Conservation (phyloP, 2,329 filamentous ascomycete genomes). For the Alternaria conjuncta region DNA sequence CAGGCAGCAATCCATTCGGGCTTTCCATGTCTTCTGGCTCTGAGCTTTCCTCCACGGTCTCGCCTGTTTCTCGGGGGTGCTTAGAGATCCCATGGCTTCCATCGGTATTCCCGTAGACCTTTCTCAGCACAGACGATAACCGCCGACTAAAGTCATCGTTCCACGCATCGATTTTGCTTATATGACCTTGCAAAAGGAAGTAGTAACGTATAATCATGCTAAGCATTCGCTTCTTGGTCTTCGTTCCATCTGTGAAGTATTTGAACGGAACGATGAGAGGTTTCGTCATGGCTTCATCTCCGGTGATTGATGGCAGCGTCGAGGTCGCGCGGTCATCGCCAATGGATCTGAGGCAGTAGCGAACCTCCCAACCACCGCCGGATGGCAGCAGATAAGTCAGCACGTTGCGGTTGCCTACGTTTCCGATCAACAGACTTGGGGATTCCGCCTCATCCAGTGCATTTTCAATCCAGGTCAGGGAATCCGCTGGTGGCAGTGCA, state of each 20-base stretch:
- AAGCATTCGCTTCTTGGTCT: constrained; percentile 9
- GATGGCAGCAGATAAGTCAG: constrained; percentile 9
- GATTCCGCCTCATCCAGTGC: neutral
- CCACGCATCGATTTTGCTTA: constrained; percentile 3
- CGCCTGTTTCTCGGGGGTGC: neutral
- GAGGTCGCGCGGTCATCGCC: neutral
- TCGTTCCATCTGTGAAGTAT: neutral
- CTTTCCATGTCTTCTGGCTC: constrained; percentile 11
- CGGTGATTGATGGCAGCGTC: neutral
- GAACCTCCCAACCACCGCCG: constrained; percentile 13
- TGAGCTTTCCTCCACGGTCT: constrained; percentile 12
- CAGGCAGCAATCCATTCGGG: constrained; percentile 1
- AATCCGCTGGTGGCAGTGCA: constrained; percentile 5
- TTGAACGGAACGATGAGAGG: constrained; percentile 15
- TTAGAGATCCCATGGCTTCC: neutral
- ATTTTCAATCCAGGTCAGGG: constrained; percentile 9
- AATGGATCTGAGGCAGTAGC: constrained; percentile 3
- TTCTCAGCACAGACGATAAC: constrained; percentile 2
- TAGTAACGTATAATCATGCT: constrained; percentile 15
- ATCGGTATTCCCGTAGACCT: neutral
- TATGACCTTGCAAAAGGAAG: constrained; percentile 5
- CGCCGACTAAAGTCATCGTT: constrained; percentile 3
- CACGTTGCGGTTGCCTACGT: constrained; percentile 1
- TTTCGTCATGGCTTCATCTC: constrained; percentile 6
- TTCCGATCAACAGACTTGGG: constrained; percentile 7